Evolutionary conservation across 2,329 filamentous ascomycete species (phyloP), one percentile per base, ranked within the genome.

Genomic region (Ramularia collo-cygni): DNA sequence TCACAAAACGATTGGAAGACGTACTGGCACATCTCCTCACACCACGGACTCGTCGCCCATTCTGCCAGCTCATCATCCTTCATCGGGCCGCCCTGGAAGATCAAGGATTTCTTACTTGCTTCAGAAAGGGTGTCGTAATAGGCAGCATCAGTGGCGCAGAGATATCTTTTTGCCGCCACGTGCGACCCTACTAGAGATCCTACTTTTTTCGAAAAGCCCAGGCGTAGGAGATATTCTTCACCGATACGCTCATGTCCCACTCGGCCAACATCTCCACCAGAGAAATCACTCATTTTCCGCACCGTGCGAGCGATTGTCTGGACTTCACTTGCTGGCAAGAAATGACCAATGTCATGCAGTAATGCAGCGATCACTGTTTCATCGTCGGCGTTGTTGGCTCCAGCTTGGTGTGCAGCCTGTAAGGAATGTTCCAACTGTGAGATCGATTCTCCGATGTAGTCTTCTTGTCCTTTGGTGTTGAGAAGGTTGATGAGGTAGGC

Each of bases 281-380:
- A 35, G 13, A 14, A 18, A 16, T 38, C 38, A n/a, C 21, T 30
- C 47, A 48, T 50, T 16, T 29, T 35, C 3, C 31, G 42, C 14
- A 58, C 49, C 4, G 47, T 51, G 18, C 52, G 54, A 5, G 43
- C 43, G 24, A 60, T 45, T 2, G 50, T 17, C 30, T 37, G 14
- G 18, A 40, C 36, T 28, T 50, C 36, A 7, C 35, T 26, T 4
- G 36, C 30, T 52, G 64, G 64, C 4, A 66, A 55, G 36, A 65
- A 64, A 27, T 67, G 64, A n/a, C 64, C 65, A 28, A 67, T 63
- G 38, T 67, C 65, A 41, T 67, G 65, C 4, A 67, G 52, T 8
- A 68, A 50, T 4, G 64, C 62, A 2, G 63, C 64, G 26, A 64
- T 50, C 4, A 65, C 45, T 5, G 61, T 56, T 31, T 55, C 52